Evolutionary conservation across 2,329 filamentous ascomycete genomes (phyloP).

Genomic region (Epichloe uncinata): DNA sequence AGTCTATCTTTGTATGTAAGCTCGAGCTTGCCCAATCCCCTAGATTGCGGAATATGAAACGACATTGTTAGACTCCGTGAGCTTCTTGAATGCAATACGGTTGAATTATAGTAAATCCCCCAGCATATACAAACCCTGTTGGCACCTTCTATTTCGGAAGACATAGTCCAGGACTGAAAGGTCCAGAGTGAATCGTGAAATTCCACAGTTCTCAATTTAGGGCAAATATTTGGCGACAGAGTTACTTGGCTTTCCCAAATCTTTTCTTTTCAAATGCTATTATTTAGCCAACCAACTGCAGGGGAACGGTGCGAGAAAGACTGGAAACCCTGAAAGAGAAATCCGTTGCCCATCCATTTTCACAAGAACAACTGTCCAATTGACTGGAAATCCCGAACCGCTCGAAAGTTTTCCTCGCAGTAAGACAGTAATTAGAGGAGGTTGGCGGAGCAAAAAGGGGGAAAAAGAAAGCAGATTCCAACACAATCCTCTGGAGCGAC

Average conservation of each 20-base stretch:
- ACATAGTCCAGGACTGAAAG: too few species aligned
- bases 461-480: slow-evolving; percentile 14
- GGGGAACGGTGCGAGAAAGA: not conserved
- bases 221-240: not conserved
- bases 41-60: too few species aligned
- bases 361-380: slow-evolving; percentile 6
- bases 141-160: too few species aligned
- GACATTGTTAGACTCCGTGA: too few species aligned
- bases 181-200: too few species aligned
- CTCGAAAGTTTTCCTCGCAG: slow-evolving; percentile 16
- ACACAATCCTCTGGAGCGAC: slow-evolving; percentile 1
- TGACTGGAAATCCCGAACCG: slow-evolving; percentile 16
- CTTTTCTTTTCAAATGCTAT: not conserved
- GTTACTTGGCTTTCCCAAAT: not conserved
- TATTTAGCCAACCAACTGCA: not conserved
- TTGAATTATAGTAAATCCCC: too few species aligned
- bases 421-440: not conserved
- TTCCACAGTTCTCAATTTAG: not conserved
- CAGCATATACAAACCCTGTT: too few species aligned
- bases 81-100: too few species aligned
- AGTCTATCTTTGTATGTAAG: too few species aligned
- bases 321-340: not conserved
- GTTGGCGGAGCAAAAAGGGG: not conserved
- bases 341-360: slow-evolving; percentile 1
- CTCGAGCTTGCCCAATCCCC: too few species aligned